phyloP scores from a whole-genome alignment of 768 basidiomycete species.

The Kwoniella sp. region DNA sequence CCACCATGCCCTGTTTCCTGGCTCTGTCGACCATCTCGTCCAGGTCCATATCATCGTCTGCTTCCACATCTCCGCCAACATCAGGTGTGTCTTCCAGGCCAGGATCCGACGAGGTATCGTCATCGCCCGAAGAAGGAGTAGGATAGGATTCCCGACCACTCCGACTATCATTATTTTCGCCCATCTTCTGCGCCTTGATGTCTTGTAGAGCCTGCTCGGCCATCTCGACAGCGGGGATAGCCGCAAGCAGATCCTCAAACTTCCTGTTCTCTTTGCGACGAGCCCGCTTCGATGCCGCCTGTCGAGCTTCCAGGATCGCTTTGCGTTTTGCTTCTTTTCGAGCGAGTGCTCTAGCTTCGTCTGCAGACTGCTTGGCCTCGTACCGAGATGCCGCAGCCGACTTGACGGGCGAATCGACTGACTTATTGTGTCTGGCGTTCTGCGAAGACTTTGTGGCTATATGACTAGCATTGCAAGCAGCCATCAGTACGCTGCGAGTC shows the following conservation, averaged over 20 bases:
- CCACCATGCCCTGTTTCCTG: slow-evolving; percentile 4
- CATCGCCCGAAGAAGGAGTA: slow-evolving; percentile 1
- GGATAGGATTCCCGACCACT: slow-evolving; percentile 9
- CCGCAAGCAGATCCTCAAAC: neutral
- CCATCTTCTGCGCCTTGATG: too few species aligned
- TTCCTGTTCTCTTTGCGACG: neutral
- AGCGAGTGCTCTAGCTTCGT: neutral
- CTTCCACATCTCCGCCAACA: neutral
- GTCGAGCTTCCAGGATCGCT: slow-evolving; percentile 1
- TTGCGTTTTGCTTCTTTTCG: neutral
- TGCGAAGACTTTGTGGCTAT: neutral
- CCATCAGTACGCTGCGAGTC: too few species aligned
- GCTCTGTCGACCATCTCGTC: neutral
- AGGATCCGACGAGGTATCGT: neutral
- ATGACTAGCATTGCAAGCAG: neutral
- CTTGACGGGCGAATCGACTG: slow-evolving; percentile 5
- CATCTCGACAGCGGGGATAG: neutral
- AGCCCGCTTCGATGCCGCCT: neutral
- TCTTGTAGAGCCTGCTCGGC: too few species aligned
- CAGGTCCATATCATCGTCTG: neutral
- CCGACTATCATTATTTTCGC: neutral
- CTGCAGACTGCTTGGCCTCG: slow-evolving; percentile 3
- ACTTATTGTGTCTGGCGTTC: too few species aligned
- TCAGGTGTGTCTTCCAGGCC: neutral
- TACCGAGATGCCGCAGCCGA: neutral